Evolutionary conservation across 2,329 filamentous ascomycete genomes (phyloP).

Genomic region (Calonectria honghensis): DNA sequence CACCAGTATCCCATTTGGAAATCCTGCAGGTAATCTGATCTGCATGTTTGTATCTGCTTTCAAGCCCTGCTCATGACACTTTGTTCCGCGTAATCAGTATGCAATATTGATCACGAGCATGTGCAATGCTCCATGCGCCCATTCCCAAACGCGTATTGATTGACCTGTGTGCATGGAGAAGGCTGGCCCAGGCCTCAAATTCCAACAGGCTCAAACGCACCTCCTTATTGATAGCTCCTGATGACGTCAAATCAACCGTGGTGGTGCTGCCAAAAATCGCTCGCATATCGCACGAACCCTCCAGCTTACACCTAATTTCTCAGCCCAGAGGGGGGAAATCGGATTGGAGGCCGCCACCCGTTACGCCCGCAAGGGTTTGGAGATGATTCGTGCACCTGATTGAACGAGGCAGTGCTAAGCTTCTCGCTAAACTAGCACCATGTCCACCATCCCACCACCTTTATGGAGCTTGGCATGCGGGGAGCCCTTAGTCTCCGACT

Average conservation of each 20-base stretch:
- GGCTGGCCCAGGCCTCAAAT: neutral
- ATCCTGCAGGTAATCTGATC: neutral
- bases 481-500: conserved; percentile 7
- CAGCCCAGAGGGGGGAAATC: neutral
- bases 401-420: conserved; percentile 30
- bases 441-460: conserved; percentile 9
- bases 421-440: conserved; percentile 18
- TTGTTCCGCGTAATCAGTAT: neutral
- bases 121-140: neutral
- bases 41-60: neutral
- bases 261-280: neutral
- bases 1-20: neutral
- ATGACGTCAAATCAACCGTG: conserved; percentile 5
- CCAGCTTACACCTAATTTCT: neutral
- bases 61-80: neutral
- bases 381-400: conserved; percentile 9
- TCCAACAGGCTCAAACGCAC: neutral
- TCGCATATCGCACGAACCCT: conserved; percentile 2
- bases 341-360: conserved; percentile 12
- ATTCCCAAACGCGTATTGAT: neutral
- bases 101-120: neutral
- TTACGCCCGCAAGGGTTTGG: conserved; percentile 12
- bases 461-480: conserved; percentile 7
- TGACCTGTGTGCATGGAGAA: neutral
- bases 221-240: neutral